Percentiles rank a stretch among this genome's conserved stretches.
Evolutionary conservation across 2,329 filamentous ascomycete species (phyloP).

Genomic region (Epichloe coenophiala): DNA sequence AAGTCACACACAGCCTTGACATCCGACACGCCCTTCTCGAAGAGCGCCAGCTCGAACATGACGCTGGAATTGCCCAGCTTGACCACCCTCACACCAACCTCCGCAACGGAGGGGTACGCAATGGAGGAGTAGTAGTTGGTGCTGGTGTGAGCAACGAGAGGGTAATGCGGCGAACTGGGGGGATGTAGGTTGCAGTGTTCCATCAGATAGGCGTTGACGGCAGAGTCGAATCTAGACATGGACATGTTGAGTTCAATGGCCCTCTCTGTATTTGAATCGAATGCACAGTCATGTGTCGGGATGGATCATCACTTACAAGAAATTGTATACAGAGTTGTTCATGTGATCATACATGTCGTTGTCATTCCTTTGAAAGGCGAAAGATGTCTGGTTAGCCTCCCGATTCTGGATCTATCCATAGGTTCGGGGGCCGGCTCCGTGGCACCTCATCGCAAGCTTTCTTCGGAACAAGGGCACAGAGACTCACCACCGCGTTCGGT

Average conservation of each 20-base stretch:
- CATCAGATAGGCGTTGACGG: conserved; percentile 82
- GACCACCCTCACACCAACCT: conserved; percentile 69
- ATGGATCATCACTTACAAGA: conserved; percentile 37
- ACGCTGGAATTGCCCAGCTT: conserved; percentile 79
- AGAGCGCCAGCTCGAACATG: conserved; percentile 79
- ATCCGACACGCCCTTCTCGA: conserved; percentile 56
- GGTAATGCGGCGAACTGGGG: conserved; percentile 56
- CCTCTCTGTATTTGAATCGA: no score
- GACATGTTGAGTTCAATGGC: not conserved
- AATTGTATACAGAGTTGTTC: conserved; percentile 82
- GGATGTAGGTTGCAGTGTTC: conserved; percentile 62
- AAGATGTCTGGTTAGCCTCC: not conserved
- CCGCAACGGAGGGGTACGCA: conserved; percentile 68
- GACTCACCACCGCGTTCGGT: conserved; percentile 69
- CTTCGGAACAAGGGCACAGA: not conserved
- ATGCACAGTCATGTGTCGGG: not conserved
- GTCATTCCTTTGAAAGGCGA: conserved; percentile 51
- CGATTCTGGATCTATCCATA: not conserved
- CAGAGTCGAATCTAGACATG: conserved; percentile 58
- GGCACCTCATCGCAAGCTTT: not conserved
- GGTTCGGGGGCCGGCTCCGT: no score
- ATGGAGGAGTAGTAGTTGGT: conserved; percentile 77
- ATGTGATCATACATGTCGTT: conserved; percentile 94
- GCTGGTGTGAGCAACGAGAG: conserved; percentile 72
- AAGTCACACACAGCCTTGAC: conserved; percentile 80